Evolutionary conservation across 2,329 filamentous ascomycete species (phyloP), one percentile per base, ranked within the genome.

Genomic region (Didymellaceae sp.): DNA sequence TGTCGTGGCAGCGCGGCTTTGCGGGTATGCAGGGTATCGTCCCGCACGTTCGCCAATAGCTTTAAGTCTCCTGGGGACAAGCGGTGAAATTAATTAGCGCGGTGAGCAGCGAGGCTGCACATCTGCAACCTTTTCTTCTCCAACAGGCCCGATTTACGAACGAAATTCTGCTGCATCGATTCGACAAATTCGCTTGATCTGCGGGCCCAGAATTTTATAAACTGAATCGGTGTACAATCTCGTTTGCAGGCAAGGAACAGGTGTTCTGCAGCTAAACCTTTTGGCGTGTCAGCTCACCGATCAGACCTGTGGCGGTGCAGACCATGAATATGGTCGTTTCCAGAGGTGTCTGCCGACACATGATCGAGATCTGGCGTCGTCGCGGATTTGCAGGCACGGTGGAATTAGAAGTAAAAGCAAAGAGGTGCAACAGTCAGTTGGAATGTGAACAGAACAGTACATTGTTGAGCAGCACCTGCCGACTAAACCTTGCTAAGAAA

Each of bases 221-320:
- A n/a, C n/a, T 4, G 26, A 13, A 28, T 38, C n/a, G 14, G 22
- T 31, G 37, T 13, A 42, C 5, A 28, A 28, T 9, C 35, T 25
- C 13, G 37, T 25, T 18, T 52, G 20, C 40, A 26, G 38, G 31
- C 25, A 31, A 42, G 37, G 48, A 52, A 43, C 48, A 46, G 42
- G 37, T 42, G 48, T 52, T 52, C 48, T 22, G 17, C 43, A 30
- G 35, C 37, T 11, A 22, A 43, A 32, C 21, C 25, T 25, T 45
- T 21, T 45, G 43, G 38, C 31, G 25, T 45, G 42, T 52, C 37
- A 38, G 48, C 43, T 43, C 42, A 52, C 48, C 48, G 42, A 52
- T 46, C 42, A 30, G 20, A 20, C 18, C n/a, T 42, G 48, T 45
- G 42, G 42, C 48, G 48, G 43, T 52, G 42, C 48, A 34, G 28